Evolutionary conservation across 2,329 filamentous ascomycete genomes (phyloP), one percentile per base, ranked within the genome.

Genomic region (Cyphellophora attinorum): DNA sequence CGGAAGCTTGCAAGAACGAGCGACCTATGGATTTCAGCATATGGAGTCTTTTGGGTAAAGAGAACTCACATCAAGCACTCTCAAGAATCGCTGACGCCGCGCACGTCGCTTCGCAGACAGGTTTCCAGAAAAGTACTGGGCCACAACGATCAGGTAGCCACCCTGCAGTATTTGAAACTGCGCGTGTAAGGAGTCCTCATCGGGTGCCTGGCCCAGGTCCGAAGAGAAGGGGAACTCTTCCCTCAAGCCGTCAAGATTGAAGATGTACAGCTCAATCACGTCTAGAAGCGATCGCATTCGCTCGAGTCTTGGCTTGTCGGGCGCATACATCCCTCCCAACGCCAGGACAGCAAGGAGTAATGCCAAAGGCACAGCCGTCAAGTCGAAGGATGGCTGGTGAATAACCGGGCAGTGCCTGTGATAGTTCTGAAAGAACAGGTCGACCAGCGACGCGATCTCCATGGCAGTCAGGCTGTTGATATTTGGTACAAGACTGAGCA

Each of bases 281-380:
- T 62, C 55, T 34, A 45, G 31, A 13, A 43, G 31, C 32, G 29
- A 36, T 29, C 40, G 41, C 39, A 44, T 42, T 37, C 39, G 41
- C 3, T 25, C 36, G 5, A 42, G 35, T 27, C 39, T 42, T 6
- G 29, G 28, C 15, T 23, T 27, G 4, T 44, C 40, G 3, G 50
- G 49, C 4, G 60, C 63, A 37, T 65, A 67, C 52, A 65, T 64
- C 1, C 61, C 61, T 3, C 65, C 65, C 45, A 64, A 58, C 29
- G 66, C 55, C 0, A 56, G 50, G 4, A 67, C 48, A 0, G 57
- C 51, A 1, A 61, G 50, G 3, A 68, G 47, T 5, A 68, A 47
- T 2, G 60, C 52, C 23, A 59, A 42, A 3, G 60, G 48, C 5
- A 52, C 53, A 1, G 50, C 50, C 6, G 61, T 56, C 2, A 57